These are phyloP conservation scores for Berberis thunbergii DNA, from an alignment of 164 flowering plant species.

Conservation along the genomic window DNA sequence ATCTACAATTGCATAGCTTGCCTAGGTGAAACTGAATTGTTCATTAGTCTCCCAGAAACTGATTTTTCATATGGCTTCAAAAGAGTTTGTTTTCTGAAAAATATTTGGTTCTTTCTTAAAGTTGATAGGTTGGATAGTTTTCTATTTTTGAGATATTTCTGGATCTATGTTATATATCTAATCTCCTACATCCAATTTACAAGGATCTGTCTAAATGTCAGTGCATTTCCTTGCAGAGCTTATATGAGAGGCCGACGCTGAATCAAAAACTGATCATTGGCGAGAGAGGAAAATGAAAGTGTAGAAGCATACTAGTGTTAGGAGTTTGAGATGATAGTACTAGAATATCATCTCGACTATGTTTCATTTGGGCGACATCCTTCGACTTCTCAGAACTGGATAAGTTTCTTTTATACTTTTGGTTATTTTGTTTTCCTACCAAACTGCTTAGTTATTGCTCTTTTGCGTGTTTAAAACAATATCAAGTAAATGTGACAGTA, in stretches of 20 bases:
- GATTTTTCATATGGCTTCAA: no score
- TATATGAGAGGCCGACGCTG: conserved; percentile 53
- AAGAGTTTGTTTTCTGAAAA: no score
- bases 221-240: conserved; percentile 33
- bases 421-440: conserved; percentile 13
- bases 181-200: no score
- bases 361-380: conserved; percentile 33
- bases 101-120: no score
- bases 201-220: neutral
- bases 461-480: no score
- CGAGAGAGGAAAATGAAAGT: neutral
- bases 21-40: no score
- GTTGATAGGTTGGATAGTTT: neutral
- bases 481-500: no score
- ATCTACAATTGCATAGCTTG: no score
- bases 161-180: no score
- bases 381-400: conserved; percentile 39
- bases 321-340: conserved; percentile 19
- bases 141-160: neutral
- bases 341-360: conserved; percentile 32
- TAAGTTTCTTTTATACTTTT: conserved; percentile 44
- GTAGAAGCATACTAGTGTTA: conserved; percentile 6
- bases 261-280: conserved; percentile 57
- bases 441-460: conserved; percentile 1
- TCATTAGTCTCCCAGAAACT: no score